Conservation (phyloP, 257 asterid species). For the Leptodermis oblonga region DNA sequence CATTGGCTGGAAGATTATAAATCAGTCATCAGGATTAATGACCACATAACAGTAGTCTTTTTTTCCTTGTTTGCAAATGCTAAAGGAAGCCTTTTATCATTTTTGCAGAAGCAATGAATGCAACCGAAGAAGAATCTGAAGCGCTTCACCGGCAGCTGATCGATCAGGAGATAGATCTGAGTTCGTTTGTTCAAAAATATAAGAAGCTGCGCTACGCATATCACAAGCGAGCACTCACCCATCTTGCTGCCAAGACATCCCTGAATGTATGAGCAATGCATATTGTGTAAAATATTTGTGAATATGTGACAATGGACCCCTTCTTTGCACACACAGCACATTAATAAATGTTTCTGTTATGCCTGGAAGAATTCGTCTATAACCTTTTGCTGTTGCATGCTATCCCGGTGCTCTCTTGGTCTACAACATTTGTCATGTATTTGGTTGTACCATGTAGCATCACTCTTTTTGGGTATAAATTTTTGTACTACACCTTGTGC, state of each 20-base stretch:
- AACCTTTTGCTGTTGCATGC: neutral
- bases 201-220: constrained; percentile 67
- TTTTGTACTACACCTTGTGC: too few relatives aligned
- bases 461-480: too few relatives aligned
- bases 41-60: neutral
- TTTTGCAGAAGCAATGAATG: constrained; percentile 66
- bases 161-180: constrained; percentile 62
- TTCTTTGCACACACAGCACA: neutral
- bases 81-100: neutral
- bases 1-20: neutral
- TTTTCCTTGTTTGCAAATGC: neutral
- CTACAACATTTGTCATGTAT: neutral
- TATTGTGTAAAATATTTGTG: too few relatives aligned
- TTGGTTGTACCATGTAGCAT: neutral
- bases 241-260: constrained; percentile 83
- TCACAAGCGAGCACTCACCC: constrained; percentile 77
- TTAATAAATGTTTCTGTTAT: neutral
- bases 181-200: constrained; percentile 74
- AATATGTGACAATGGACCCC: neutral
- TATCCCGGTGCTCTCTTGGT: too few relatives aligned
- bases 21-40: too few relatives aligned
- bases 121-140: constrained; percentile 78
- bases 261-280: constrained; percentile 31
- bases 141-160: constrained; percentile 76
- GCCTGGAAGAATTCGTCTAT: neutral